A percentile compares a stretch with the other conserved stretches of the same genome.
Evolutionary conservation across 2,329 filamentous ascomycete species (phyloP).

Genomic region (Claviceps pusilla): DNA sequence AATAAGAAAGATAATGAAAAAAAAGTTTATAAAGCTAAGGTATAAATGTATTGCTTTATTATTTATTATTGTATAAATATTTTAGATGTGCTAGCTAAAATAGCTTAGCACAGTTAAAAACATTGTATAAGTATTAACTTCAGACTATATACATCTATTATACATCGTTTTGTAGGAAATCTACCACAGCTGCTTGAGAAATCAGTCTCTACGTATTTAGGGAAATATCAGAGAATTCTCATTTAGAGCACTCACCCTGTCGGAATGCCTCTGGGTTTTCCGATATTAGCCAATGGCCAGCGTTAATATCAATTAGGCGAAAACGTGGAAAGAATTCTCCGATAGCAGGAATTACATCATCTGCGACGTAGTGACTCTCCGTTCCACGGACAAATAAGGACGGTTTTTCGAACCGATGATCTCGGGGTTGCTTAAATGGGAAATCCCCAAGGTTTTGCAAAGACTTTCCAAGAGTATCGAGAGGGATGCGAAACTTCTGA

Average conservation of each 20-base stretch:
- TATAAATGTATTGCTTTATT: too few species aligned
- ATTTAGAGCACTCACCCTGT: conserved; percentile 33
- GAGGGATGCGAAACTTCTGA: conserved; percentile 65
- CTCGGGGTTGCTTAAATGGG: conserved; percentile 61
- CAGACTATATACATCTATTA: not conserved
- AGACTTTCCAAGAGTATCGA: conserved; percentile 51
- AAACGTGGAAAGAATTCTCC: conserved; percentile 73
- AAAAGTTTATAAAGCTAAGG: too few species aligned
- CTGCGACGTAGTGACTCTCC: conserved; percentile 61
- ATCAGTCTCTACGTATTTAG: not conserved
- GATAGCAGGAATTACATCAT: conserved; percentile 65
- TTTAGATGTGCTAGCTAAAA: too few species aligned
- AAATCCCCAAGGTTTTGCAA: conserved; percentile 76
- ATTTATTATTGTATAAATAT: too few species aligned
- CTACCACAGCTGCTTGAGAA: conserved; percentile 1
- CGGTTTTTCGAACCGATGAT: conserved; percentile 55
- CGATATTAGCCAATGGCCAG: conserved; percentile 81
- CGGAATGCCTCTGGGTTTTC: conserved; percentile 71
- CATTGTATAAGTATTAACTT: too few species aligned
- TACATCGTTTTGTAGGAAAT: conserved; percentile 1
- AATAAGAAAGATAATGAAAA: too few species aligned
- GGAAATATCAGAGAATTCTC: too few species aligned
- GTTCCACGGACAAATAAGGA: conserved; percentile 71
- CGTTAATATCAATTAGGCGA: conserved; percentile 55
- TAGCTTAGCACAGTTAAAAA: too few species aligned